phyloP scores from a whole-genome alignment of 805 yeast genomes.

The Lachancea sp. region DNA sequence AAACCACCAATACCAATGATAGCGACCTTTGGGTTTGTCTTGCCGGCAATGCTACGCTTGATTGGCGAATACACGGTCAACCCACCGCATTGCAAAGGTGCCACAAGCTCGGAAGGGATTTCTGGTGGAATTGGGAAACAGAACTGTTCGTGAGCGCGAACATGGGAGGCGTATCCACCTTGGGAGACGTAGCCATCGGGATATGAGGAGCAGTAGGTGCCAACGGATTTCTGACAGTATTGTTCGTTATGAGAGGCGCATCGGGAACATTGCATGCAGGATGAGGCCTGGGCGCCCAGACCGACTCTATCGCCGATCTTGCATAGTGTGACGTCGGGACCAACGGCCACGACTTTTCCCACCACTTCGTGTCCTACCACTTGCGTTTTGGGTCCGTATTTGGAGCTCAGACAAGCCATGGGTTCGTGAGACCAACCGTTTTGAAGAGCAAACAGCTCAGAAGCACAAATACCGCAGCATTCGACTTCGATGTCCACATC shows the following conservation, averaged over 20 bases:
- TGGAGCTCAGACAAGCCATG: slow-evolving; percentile 6
- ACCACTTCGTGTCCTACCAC: slow-evolving; percentile 59
- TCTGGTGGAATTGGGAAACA: slow-evolving; percentile 58
- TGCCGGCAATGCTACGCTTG: slow-evolving; percentile 34
- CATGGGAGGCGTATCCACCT: slow-evolving; percentile 67
- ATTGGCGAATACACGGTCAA: slow-evolving; percentile 66
- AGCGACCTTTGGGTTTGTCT: slow-evolving; percentile 37
- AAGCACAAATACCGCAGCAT: slow-evolving; percentile 58
- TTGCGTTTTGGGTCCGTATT: slow-evolving; percentile 25
- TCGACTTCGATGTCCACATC: slow-evolving; percentile 52
- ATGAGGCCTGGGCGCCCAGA: slow-evolving; percentile 61
- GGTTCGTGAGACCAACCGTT: slow-evolving; percentile 43
- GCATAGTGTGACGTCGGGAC: slow-evolving; percentile 30
- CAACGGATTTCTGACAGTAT: slow-evolving; percentile 44
- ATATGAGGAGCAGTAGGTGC: slow-evolving; percentile 48
- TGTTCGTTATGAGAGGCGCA: slow-evolving; percentile 51
- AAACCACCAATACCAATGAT: slow-evolving; percentile 43
- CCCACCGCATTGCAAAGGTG: slow-evolving; percentile 76
- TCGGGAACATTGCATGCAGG: slow-evolving; percentile 57
- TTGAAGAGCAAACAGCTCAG: slow-evolving; percentile 36
- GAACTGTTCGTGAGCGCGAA: slow-evolving; percentile 57
- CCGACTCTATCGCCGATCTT: slow-evolving; percentile 70
- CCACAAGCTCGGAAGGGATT: slow-evolving; percentile 48
- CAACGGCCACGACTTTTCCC: slow-evolving; percentile 49
- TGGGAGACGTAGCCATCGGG: slow-evolving; percentile 44